Percentiles rank a stretch among this genome's conserved stretches.
Conservation (phyloP, 176 grass and related monocot genomes). For the Raddia distichophylla region DNA sequence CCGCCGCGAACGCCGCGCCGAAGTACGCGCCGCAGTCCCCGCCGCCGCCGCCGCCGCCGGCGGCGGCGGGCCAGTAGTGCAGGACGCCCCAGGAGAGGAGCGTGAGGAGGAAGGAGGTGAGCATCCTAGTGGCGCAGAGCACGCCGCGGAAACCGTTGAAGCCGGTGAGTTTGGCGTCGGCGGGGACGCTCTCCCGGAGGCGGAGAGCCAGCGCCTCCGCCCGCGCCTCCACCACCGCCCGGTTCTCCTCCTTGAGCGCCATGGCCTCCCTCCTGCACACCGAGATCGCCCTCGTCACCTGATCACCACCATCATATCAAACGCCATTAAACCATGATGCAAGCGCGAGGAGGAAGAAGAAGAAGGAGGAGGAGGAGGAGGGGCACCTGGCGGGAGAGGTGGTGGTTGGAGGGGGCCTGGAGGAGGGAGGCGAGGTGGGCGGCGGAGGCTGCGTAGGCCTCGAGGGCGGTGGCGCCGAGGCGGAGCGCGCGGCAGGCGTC, state of each 20-base stretch:
- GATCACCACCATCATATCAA: neutral
- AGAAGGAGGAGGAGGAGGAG: neutral
- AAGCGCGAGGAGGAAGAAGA: neutral
- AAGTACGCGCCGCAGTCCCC: constrained; percentile 56
- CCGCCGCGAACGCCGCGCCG: constrained; percentile 61
- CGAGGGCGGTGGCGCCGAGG: constrained; percentile 66
- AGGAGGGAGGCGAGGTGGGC: constrained; percentile 60
- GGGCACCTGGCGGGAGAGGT: constrained; percentile 55
- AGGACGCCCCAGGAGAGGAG: constrained; percentile 75
- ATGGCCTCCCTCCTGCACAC: constrained; percentile 65
- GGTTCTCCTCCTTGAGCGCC: constrained; percentile 86
- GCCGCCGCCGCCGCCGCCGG: neutral
- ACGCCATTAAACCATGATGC: neutral
- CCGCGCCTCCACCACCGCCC: constrained; percentile 66
- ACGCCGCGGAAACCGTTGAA: constrained; percentile 93
- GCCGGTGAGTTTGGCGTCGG: constrained; percentile 68
- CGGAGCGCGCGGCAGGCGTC: constrained; percentile 73
- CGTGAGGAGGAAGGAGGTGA: constrained; percentile 69
- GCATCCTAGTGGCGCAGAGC: constrained; percentile 69
- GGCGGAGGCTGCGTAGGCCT: constrained; percentile 58
- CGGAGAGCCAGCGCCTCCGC: constrained; percentile 55
- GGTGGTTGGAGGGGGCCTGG: constrained; percentile 41
- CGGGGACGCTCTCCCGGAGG: constrained; percentile 58
- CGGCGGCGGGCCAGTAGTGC: constrained; percentile 49
- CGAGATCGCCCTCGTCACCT: constrained; percentile 69